A percentile compares a stretch with the other conserved stretches of the same genome.
Conservation (phyloP, 148 eudicot species). For the Silene latifolia region DNA sequence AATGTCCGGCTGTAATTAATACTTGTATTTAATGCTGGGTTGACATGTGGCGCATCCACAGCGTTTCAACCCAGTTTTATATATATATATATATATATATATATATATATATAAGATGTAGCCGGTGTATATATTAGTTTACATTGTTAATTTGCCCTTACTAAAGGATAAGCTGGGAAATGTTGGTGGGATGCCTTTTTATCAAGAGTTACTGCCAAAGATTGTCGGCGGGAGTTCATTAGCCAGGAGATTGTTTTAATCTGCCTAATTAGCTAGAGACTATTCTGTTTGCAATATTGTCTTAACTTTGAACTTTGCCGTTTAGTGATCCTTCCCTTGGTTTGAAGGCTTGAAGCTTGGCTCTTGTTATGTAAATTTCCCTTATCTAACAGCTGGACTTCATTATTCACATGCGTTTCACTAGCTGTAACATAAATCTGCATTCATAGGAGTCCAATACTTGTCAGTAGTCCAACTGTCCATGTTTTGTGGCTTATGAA, state of each 20-base stretch:
- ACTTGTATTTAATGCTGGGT: no score
- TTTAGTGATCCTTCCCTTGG: background rate
- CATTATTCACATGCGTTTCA: background rate
- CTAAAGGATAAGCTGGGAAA: slow-evolving; percentile 1
- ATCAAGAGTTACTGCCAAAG: background rate
- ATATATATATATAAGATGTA: no score
- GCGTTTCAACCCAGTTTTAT: no score
- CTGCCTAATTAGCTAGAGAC: background rate
- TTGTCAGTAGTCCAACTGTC: background rate
- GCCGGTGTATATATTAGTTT: background rate
- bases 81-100: no score
- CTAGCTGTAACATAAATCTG: background rate
- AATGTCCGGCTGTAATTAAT: no score
- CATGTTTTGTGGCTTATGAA: background rate
- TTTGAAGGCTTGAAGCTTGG: background rate
- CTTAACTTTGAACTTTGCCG: background rate
- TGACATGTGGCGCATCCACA: no score
- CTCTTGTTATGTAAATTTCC: no score
- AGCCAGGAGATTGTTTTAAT: background rate
- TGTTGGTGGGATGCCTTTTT: background rate
- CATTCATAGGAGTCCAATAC: no score
- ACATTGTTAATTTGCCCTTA: background rate
- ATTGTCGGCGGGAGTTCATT: background rate
- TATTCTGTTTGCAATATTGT: background rate
- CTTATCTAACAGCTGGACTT: background rate